Conservation (phyloP, 164 flowering plant species). For the Macadamia tetraphylla region DNA sequence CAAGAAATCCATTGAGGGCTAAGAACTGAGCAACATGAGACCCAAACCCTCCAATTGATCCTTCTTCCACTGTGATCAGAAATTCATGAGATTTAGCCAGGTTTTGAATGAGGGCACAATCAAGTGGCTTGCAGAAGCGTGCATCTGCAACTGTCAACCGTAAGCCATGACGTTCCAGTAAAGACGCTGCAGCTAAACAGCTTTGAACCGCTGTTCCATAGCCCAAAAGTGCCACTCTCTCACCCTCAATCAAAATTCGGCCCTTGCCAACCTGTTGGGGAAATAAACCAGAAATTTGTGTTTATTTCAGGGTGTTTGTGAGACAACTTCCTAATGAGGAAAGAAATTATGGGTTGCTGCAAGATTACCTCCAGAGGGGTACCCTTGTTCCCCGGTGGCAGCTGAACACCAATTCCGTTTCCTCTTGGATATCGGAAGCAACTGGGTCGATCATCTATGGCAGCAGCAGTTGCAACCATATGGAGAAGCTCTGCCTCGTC, state of each 20-base stretch:
- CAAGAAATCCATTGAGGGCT: slow-evolving; percentile 93
- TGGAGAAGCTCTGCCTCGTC: slow-evolving; percentile 93
- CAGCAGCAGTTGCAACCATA: slow-evolving; percentile 98
- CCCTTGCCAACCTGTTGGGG: slow-evolving; percentile 74
- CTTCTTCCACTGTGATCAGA: slow-evolving; percentile 90
- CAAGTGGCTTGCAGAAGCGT: slow-evolving; percentile 91
- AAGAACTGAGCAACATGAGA: slow-evolving; percentile 93
- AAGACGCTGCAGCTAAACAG: slow-evolving; percentile 75
- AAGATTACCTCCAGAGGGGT: slow-evolving; percentile 72
- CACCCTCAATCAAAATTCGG: slow-evolving; percentile 72
- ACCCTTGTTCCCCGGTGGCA: slow-evolving; percentile 91
- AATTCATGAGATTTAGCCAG: slow-evolving; percentile 82
- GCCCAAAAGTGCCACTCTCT: slow-evolving; percentile 86
- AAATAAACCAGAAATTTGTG: background rate
- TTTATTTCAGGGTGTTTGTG: background rate
- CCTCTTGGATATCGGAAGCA: slow-evolving; percentile 96
- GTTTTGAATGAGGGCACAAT: slow-evolving; percentile 56
- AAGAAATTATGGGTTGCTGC: background rate
- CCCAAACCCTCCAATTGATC: slow-evolving; percentile 93
- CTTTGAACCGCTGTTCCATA: slow-evolving; percentile 89
- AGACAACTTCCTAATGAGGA: background rate
- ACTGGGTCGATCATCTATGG: slow-evolving; percentile 86
- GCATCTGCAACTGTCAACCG: slow-evolving; percentile 82
- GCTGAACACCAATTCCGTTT: slow-evolving; percentile 73
- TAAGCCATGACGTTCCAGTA: slow-evolving; percentile 52